phyloP scores from a whole-genome alignment of 345 rosid genomes.

The Acer yangbiense region DNA sequence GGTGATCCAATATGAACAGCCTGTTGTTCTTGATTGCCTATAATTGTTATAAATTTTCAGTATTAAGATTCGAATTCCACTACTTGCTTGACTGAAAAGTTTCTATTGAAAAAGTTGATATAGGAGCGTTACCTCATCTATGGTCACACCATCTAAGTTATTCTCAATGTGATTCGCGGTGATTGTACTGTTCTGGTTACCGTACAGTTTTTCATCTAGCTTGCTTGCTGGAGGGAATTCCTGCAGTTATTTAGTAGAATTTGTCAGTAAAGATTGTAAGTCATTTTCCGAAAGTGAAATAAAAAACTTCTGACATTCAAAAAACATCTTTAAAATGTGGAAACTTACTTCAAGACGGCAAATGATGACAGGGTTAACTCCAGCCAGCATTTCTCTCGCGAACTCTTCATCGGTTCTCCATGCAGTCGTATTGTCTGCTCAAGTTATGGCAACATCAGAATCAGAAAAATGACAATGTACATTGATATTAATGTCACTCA shows the following conservation, averaged over 20 bases:
- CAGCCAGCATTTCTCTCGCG: conserved; percentile 85
- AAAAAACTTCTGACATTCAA: background rate
- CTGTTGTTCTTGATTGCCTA: conserved; percentile 61
- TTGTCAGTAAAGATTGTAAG: background rate
- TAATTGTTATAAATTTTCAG: background rate
- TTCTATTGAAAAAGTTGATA: no score
- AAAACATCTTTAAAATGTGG: no score
- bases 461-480: background rate
- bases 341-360: conserved; percentile 53
- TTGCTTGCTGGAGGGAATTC: conserved; percentile 75
- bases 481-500: background rate
- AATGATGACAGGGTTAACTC: conserved; percentile 61
- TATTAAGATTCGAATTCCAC: background rate
- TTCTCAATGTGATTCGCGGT: conserved; percentile 51
- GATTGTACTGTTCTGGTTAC: conserved; percentile 56
- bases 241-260: conserved; percentile 33
- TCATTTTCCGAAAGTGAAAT: background rate
- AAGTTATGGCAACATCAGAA: background rate
- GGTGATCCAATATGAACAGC: conserved; percentile 78
- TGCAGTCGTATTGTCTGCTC: conserved; percentile 58
- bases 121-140: conserved; percentile 49
- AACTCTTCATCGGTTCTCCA: conserved; percentile 84
- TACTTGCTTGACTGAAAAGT: background rate
- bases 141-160: conserved; percentile 48
- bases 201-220: conserved; percentile 47